Evolutionary conservation across 345 rosid genomes (phyloP), one percentile per base, ranked within the genome.

Genomic region (Geranium brycei): DNA sequence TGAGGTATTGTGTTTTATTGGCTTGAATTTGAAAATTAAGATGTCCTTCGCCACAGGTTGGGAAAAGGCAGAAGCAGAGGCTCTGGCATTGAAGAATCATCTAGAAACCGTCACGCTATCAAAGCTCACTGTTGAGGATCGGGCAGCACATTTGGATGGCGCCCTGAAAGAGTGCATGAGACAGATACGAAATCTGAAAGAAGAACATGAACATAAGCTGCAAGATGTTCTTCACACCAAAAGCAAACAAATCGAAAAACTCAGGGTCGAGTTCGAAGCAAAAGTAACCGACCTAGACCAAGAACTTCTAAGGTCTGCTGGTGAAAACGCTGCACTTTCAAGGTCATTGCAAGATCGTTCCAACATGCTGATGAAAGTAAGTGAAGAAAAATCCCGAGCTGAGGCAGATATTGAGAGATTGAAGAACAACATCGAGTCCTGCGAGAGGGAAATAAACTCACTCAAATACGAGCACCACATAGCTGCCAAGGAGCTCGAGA

Each of bases 41-140:
- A 60, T 15, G 31, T 30, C 58, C 10, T 60, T 64, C 78, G 38
- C 47, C 68, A 68, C 81, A 93, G 97, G 99, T 10, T 93, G 99
- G 97, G 99, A 93, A 71, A 93, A 93, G 77, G 97, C 99, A 62
- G 97, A 93, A 76, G 91, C 97, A 58, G 97, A 93, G 66, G 95
- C 97, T 7, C 79, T 84, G 62, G 85, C 97, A 63, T 77, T 93
- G 81, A 91, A 93, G 75, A 88, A 75, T 17, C 82, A 79, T 77
- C 85, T 93, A 28, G 99, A 95, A 66, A 73, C 96, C 1, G 88
- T 86, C 63, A 91, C 96, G 0, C 87, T 91, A 31, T 84, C 79
- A 0, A 95, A 91, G 80, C 96, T 90, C 67, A 81, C 96, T 13
- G 91, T 79, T 31, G 99, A 95, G 78, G 97, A 95, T 61, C 75